Evolutionary conservation across 495 filamentous ascomycete genomes (phyloP).

Genomic region (Xylaria castorea): DNA sequence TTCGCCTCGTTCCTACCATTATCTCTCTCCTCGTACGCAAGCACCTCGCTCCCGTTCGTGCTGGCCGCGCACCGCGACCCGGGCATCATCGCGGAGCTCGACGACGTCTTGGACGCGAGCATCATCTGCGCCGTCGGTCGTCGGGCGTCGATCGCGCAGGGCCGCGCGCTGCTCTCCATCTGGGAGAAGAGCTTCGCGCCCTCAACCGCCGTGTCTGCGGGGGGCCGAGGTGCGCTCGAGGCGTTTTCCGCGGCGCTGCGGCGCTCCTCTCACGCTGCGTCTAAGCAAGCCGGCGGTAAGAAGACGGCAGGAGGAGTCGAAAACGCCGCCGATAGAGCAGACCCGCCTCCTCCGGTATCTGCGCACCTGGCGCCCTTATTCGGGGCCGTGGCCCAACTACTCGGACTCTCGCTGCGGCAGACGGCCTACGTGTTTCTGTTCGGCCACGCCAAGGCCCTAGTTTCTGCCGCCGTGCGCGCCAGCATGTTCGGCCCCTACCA

Average conservation of each 20-base stretch:
- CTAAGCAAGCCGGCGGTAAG: not conserved
- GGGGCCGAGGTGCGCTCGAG: constrained; percentile 34
- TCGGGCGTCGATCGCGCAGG: constrained; percentile 83
- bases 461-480: constrained; percentile 88
- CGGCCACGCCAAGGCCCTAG: constrained; percentile 84
- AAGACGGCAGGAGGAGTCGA: not conserved
- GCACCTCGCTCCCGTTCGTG: constrained; percentile 83
- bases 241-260: constrained; percentile 47
- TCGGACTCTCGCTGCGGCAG: constrained; percentile 67
- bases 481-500: constrained; percentile 93
- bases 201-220: constrained; percentile 26
- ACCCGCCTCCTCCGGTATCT: constrained; percentile 45
- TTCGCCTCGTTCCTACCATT: constrained; percentile 80
- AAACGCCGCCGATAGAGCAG: not conserved
- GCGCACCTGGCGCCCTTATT: constrained; percentile 85
- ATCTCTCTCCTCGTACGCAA: constrained; percentile 78
- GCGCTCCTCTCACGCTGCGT: not conserved
- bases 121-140: constrained; percentile 87
- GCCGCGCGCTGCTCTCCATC: constrained; percentile 82
- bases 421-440: constrained; percentile 86
- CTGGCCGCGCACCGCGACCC: constrained; percentile 76
- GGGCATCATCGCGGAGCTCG: constrained; percentile 61
- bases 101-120: constrained; percentile 86
- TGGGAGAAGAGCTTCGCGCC: constrained; percentile 78
- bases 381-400: constrained; percentile 70